Evolutionary conservation across 495 filamentous ascomycete genomes (phyloP).

Genomic region (Neurospora sp.): DNA sequence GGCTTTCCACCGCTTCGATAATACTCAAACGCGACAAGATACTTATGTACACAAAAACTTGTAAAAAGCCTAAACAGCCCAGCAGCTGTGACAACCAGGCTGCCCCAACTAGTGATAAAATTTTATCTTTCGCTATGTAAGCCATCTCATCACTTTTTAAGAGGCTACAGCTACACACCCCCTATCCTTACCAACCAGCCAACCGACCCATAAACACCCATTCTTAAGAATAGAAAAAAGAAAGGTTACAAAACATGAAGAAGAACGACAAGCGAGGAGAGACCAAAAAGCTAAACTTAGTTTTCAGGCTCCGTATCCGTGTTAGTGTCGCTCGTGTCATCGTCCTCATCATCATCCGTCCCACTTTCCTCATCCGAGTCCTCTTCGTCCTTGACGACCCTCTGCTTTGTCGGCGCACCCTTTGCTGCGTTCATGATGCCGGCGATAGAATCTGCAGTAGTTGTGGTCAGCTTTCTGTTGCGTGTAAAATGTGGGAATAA

Average conservation of each 20-base stretch:
- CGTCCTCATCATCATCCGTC: conserved; percentile 74
- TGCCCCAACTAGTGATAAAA: background rate
- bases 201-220: background rate
- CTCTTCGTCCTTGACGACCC: conserved; percentile 40
- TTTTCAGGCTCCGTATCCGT: conserved; percentile 66
- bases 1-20: too few relatives aligned
- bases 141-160: background rate
- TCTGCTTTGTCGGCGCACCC: conserved; percentile 43
- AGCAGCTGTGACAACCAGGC: background rate
- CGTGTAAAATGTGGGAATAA: background rate
- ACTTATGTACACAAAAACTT: background rate
- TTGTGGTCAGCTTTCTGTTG: conserved; percentile 21
- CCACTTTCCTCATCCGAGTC: conserved; percentile 74
- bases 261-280: background rate
- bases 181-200: background rate
- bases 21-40: background rate
- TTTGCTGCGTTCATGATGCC: conserved; percentile 92
- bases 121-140: background rate
- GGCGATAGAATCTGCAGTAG: conserved; percentile 68
- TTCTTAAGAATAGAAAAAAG: background rate
- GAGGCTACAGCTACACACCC: background rate
- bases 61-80: background rate
- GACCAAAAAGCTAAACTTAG: conserved; percentile 8
- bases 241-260: background rate
- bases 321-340: conserved; percentile 67